phyloP scores from a whole-genome alignment of 352 stramenopile species.

The Pythium aphanidermatum region DNA sequence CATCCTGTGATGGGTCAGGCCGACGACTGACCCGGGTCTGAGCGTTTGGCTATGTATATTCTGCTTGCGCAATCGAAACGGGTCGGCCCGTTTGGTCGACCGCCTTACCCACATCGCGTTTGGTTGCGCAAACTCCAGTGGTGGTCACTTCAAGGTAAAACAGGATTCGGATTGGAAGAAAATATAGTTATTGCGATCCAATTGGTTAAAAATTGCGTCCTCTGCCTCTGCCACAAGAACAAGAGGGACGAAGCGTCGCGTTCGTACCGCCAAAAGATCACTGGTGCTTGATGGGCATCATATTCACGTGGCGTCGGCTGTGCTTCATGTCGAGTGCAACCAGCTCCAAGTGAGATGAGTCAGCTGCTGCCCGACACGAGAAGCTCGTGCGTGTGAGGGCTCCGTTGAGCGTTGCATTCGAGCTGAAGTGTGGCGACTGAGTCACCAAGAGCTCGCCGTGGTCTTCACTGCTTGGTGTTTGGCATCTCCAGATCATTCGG shows the following conservation, averaged over 20 bases:
- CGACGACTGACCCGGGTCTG: neutral
- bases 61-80: conserved; percentile 23
- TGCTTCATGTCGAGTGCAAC: conserved; percentile 13
- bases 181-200: neutral
- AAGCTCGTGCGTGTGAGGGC: neutral
- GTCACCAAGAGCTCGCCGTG: conserved; percentile 4
- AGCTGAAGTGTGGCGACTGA: conserved; percentile 5
- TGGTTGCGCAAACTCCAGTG: conserved; percentile 22
- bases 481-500: conserved; percentile 65
- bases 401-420: conserved; percentile 25
- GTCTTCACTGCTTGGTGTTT: conserved; percentile 29
- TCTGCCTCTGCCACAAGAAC: conserved; percentile 23
- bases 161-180: conserved; percentile 2
- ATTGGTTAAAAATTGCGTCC: conserved; percentile 6
- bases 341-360: conserved; percentile 27
- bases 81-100: conserved; percentile 13
- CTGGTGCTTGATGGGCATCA: too few species aligned
- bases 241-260: too few species aligned
- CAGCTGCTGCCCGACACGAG: conserved; percentile 16
- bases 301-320: neutral
- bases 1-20: neutral
- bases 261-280: too few species aligned
- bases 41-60: neutral
- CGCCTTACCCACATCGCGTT: neutral
- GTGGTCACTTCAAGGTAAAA: conserved; percentile 19